phyloP scores from a whole-genome alignment of 768 basidiomycete species.

The Tulasnella sp. region DNA sequence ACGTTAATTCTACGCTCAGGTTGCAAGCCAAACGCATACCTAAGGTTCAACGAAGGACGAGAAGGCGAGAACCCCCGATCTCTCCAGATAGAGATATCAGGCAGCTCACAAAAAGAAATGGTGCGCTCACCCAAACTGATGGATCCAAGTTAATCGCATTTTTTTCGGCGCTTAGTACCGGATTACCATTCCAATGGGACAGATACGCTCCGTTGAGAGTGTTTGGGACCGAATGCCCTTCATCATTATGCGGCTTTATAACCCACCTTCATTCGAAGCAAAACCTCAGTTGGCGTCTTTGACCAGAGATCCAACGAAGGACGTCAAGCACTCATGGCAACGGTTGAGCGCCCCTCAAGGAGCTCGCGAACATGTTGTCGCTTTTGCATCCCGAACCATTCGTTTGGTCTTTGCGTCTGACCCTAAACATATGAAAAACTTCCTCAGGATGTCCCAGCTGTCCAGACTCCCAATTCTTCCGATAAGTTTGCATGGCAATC shows the following conservation, averaged over 20 bases:
- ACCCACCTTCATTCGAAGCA: slow-evolving; percentile 64
- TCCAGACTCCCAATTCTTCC: slow-evolving; percentile 41
- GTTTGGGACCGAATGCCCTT: slow-evolving; percentile 64
- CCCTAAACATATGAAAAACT: slow-evolving; percentile 55
- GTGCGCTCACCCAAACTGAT: neutral
- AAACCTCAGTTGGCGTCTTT: slow-evolving; percentile 60
- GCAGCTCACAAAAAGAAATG: neutral
- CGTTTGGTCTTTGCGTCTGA: slow-evolving; percentile 66
- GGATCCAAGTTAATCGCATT: too few relatives aligned
- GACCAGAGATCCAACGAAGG: slow-evolving; percentile 48
- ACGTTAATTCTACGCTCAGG: neutral
- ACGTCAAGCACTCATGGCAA: slow-evolving; percentile 56
- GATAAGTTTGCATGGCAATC: slow-evolving; percentile 50
- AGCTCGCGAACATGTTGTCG: slow-evolving; percentile 61
- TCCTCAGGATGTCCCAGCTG: slow-evolving; percentile 53
- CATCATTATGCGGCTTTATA: slow-evolving; percentile 48
- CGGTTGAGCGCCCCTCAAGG: slow-evolving; percentile 62
- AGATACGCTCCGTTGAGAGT: slow-evolving; percentile 58
- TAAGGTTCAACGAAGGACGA: slow-evolving; percentile 26
- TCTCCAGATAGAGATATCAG: neutral
- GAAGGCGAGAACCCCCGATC: slow-evolving; percentile 28
- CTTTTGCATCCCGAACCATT: slow-evolving; percentile 53
- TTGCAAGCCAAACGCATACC: neutral
- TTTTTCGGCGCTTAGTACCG: neutral
- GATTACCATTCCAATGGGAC: slow-evolving; percentile 16